A percentile compares a stretch with the other conserved stretches of the same genome.
Conservation (phyloP, 176 grass and related monocot species). For the Cymbopogon citratus region DNA sequence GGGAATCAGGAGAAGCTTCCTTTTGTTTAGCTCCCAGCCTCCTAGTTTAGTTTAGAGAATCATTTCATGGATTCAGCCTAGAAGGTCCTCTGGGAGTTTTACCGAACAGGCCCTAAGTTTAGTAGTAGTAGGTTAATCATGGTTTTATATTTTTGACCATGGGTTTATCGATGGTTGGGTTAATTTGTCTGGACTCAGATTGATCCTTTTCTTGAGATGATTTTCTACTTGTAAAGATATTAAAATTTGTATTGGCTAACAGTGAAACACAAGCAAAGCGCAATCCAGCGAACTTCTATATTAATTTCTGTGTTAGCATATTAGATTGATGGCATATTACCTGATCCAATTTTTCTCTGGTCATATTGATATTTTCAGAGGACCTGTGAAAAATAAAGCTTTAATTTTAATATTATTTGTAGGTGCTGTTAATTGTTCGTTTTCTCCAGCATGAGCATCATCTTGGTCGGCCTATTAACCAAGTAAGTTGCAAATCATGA, state of each 20-base stretch:
- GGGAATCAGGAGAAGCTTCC: not conserved
- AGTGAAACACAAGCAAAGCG: not conserved
- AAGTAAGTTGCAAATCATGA: conserved; percentile 47
- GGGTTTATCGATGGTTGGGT: not conserved
- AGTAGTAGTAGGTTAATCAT: conserved; percentile 1
- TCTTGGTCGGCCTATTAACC: conserved; percentile 72
- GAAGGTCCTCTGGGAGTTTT: not conserved
- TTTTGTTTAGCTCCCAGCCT: not conserved
- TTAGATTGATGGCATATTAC: conserved; percentile 19
- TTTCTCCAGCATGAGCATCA: conserved; percentile 99
- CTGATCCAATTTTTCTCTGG: conserved; percentile 1
- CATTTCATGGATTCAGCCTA: not conserved
- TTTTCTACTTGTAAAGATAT: not conserved
- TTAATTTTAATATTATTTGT: conserved; percentile 29
- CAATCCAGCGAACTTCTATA: not conserved
- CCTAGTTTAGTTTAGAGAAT: not conserved
- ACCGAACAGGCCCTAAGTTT: not conserved
- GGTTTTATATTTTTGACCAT: not conserved
- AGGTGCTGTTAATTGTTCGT: conserved; percentile 87
- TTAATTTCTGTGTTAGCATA: conserved; percentile 1
- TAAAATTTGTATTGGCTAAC: conserved; percentile 1
- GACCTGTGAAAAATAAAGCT: conserved; percentile 11
- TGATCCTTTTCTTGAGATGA: not conserved
- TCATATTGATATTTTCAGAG: conserved; percentile 16
- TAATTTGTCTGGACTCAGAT: conserved; percentile 10